Conservation (phyloP, 2,329 filamentous ascomycete species). For the Fusarium succisae region DNA sequence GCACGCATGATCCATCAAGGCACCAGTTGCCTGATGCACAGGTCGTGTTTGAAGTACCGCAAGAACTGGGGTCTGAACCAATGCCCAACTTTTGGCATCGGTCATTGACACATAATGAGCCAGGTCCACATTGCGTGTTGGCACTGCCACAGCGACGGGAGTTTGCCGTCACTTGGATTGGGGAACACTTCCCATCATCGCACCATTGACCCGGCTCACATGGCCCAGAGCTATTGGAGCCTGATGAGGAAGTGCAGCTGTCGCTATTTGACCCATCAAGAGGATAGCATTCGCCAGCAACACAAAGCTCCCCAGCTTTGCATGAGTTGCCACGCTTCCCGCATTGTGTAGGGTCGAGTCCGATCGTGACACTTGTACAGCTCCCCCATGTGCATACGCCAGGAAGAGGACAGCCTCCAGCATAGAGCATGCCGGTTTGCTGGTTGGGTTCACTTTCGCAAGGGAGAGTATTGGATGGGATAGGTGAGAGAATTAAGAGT, state of each 20-base stretch:
- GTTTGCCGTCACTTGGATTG: conserved; percentile 25
- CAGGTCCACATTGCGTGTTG: not conserved
- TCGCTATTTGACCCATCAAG: conserved; percentile 3
- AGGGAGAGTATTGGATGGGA: not conserved
- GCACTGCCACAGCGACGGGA: conserved; percentile 14
- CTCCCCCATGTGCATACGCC: conserved; percentile 27
- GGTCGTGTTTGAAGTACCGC: conserved; percentile 8
- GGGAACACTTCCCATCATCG: conserved; percentile 10
- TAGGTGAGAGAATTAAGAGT: not conserved
- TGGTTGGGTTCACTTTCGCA: not conserved
- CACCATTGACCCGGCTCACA: conserved; percentile 32
- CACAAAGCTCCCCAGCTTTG: conserved; percentile 27
- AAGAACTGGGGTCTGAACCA: conserved; percentile 23
- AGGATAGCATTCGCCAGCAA: conserved; percentile 22
- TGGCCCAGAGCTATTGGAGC: not conserved
- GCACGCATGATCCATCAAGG: conserved; percentile 27
- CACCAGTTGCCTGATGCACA: conserved; percentile 34
- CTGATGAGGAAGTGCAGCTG: not conserved
- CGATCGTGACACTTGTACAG: conserved; percentile 29
- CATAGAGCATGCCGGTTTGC: conserved; percentile 7
- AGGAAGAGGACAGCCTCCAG: conserved; percentile 26
- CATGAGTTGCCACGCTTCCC: conserved; percentile 21
- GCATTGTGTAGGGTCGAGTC: conserved; percentile 21
- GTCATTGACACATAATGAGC: conserved; percentile 29
- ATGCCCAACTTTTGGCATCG: conserved; percentile 25